Evolutionary conservation across 2,329 filamentous ascomycete species (phyloP), one percentile per base, ranked within the genome.

Genomic region (Botrytis paeoniae): DNA sequence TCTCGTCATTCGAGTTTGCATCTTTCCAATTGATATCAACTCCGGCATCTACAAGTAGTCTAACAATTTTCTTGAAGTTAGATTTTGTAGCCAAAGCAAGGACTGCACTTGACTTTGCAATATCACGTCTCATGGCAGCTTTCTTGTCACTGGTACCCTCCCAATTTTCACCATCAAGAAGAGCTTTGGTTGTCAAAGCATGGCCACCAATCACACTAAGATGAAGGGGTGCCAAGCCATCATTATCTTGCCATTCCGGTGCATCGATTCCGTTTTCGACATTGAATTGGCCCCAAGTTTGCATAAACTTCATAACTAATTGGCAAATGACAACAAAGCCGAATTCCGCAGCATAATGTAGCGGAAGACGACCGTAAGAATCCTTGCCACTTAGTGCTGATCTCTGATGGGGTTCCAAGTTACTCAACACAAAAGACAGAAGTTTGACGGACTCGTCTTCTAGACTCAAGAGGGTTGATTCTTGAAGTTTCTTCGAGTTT

Each of bases 1-100:
- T 97, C 83, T 99, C 96, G 25, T 95, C 95, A 70, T 92, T 91
- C 22, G 65, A 69, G 18, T 57, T 69, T 75, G 93, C 90, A 80
- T 98, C 94, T 79, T 93, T 93, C 85, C 95, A 97, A 80, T 99
- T 98, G 79, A 98, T 91, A 79, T 98, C 92, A 8, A 98, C 92
- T 2, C 93, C 94, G 2, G 95, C 94, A 76, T 97, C 90, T 3
- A 98, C 94, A 18, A 99, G 86, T 80, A 98, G 89, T 79, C 92
- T 88, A 48, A 98, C 94, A 74, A 98, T 98, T 70, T 88, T 86
- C 71, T 91, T 88, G 80, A 93, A 97, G 79, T 98, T 95, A 59
- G 93, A 90, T 82, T 96, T 97, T 8, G 93, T 94, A 2, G 96
- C 96, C 70, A 98, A 86, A 20, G 93, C 92, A 69, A 99, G 85